Percentiles rank a stretch among this genome's conserved stretches.
Evolutionary conservation across 2,329 filamentous ascomycete species (phyloP).

Genomic region (Fusarium pseudoanthophilum): DNA sequence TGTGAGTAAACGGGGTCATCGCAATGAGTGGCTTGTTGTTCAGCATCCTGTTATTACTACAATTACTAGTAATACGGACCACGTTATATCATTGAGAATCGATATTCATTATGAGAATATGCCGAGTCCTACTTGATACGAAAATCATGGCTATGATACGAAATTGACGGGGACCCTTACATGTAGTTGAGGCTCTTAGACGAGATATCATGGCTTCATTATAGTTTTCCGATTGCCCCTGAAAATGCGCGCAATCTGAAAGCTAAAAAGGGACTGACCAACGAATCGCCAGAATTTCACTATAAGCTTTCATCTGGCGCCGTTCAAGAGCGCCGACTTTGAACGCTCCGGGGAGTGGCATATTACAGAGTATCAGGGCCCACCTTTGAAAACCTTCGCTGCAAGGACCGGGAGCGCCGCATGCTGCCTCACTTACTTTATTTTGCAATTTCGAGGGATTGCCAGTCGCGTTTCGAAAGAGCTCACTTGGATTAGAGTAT

Average conservation of each 20-base stretch:
- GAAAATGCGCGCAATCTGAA: too few relatives aligned
- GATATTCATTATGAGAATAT: too few relatives aligned
- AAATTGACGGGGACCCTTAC: background rate
- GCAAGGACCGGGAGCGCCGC: background rate
- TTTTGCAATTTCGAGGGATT: background rate
- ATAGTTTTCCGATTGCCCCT: background rate
- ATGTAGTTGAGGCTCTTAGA: background rate
- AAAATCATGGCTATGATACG: background rate
- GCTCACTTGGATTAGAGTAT: background rate
- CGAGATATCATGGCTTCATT: background rate
- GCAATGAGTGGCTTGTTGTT: background rate
- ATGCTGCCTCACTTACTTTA: background rate
- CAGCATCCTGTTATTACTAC: background rate
- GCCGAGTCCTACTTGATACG: background rate
- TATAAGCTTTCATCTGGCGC: background rate
- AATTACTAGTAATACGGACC: too few relatives aligned
- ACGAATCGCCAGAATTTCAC: too few relatives aligned
- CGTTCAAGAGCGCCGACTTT: background rate
- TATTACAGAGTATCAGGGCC: background rate
- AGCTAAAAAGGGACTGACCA: background rate
- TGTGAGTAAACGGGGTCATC: background rate
- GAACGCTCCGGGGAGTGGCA: background rate
- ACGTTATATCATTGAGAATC: accelerated
- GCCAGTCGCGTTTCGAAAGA: accelerated
- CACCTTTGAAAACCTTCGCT: background rate